A percentile compares a stretch with the other conserved stretches of the same genome.
Conservation (phyloP, 192 early-diverging fungal genomes). For the Chytriomyces sp. region DNA sequence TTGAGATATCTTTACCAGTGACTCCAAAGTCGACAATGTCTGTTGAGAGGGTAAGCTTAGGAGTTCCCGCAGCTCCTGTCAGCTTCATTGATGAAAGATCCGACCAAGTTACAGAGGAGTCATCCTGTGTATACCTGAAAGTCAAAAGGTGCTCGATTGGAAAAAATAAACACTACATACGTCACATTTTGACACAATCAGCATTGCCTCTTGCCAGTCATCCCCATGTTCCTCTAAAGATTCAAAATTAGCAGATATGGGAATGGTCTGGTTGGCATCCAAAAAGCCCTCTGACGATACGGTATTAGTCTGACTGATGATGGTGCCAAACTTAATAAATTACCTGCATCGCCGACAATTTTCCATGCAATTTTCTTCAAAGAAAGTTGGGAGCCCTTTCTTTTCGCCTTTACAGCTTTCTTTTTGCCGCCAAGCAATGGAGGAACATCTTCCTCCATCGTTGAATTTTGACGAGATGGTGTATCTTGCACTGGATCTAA, state of each 20-base stretch:
- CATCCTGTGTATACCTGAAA: slow-evolving; percentile 26
- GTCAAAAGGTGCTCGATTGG: background rate
- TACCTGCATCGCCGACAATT: slow-evolving; percentile 29
- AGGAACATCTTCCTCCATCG: background rate
- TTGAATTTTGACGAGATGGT: background rate
- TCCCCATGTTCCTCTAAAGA: slow-evolving; percentile 50
- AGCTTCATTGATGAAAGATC: slow-evolving; percentile 48
- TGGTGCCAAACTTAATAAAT: background rate
- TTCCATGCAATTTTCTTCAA: slow-evolving; percentile 41
- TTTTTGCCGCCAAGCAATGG: slow-evolving; percentile 33
- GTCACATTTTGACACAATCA: slow-evolving; percentile 50
- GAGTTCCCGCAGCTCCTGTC: slow-evolving; percentile 51
- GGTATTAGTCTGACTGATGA: background rate
- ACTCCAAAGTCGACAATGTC: slow-evolving; percentile 47
- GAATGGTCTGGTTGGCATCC: slow-evolving; percentile 34
- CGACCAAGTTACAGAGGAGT: slow-evolving; percentile 37
- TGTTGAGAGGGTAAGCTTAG: slow-evolving; percentile 44
- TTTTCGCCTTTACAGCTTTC: slow-evolving; percentile 23
- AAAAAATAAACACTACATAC: slow-evolving; percentile 23
- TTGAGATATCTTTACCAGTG: slow-evolving; percentile 34
- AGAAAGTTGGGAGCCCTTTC: background rate
- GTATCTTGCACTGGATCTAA: slow-evolving; percentile 36
- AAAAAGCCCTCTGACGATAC: slow-evolving; percentile 41
- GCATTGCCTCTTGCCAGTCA: slow-evolving; percentile 55
- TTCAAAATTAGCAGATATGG: slow-evolving; percentile 49